Evolutionary conservation across 1,284 basidiomycete genomes (phyloP), one percentile per base, ranked within the genome.

Genomic region (Lentinus polychrous): DNA sequence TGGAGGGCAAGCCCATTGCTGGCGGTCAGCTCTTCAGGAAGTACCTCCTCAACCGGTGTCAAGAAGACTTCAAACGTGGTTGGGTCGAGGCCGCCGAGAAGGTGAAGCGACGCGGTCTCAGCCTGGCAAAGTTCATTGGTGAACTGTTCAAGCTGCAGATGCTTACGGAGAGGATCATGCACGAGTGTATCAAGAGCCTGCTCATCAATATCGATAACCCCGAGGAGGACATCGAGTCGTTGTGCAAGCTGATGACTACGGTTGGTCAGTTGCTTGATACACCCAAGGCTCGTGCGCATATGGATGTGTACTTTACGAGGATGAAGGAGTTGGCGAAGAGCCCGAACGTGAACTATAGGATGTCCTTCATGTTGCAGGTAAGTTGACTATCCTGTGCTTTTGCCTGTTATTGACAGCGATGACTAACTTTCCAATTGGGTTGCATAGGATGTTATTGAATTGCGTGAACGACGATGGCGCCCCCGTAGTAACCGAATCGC

Each of bases 141-240:
- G 94, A 98, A 72, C 75, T 98, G 50, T 98, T 94, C 86, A 97
- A 97, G 74, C 75, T 97, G 34, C 86, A 87, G 67, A 95, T 96
- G 91, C 74, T 96, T 48, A 92, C 90, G 40, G 90, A 92, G 68
- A 82, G 89, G 56, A 94, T 95, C 69, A 97, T 99, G 86, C 89
- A 94, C 69, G 85, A 92, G 63, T 98, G 94, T 73, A 85, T 98
- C 64, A 91, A 94, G 78, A 93, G 94, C 69, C 79, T 98, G 6
- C 76, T 98, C 22, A 81, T 84, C 54, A 96, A 97, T 63, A 86
- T 94, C 50, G 85, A 91, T 52, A 90, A 91, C 61, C 94, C 94
- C 0, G 93, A 97, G 64, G 95, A 98, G 70, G 94, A 98, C 63
- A 90, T 98, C 57, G 95, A 98, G 74, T 92, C 87, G 43, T 79